Evolutionary conservation across 2,329 filamentous ascomycete genomes (phyloP).

Genomic region (Botrytis galanthina): DNA sequence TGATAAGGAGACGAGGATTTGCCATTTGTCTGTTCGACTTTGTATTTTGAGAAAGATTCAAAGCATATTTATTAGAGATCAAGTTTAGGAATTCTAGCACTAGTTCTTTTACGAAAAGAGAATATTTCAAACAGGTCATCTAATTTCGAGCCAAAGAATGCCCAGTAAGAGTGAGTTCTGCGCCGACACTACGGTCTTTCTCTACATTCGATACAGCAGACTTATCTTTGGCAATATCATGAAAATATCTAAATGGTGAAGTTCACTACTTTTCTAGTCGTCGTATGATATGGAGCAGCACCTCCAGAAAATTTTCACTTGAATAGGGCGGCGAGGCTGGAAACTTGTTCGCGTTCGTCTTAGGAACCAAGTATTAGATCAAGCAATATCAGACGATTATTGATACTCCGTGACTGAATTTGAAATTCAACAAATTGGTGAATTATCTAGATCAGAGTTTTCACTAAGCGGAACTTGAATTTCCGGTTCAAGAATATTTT

Average conservation of each 20-base stretch:
- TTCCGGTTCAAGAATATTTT: not conserved
- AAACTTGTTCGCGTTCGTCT: not conserved
- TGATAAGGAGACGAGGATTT: not conserved
- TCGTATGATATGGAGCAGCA: not conserved
- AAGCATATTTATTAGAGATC: not conserved
- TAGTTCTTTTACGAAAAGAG: accelerated
- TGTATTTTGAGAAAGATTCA: accelerated
- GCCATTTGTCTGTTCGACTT: not conserved
- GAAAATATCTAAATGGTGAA: not conserved
- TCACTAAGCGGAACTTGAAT: not conserved
- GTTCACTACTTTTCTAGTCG: not conserved
- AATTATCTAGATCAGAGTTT: not conserved
- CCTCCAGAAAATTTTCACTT: accelerated
- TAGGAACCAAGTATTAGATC: not conserved
- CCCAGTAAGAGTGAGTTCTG: not conserved
- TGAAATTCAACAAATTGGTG: not conserved
- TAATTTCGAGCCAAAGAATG: not conserved
- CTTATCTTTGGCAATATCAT: too few species aligned
- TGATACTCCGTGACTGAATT: not conserved
- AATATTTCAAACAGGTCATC: not conserved
- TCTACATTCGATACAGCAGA: not conserved
- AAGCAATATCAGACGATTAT: not conserved
- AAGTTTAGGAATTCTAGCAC: not conserved
- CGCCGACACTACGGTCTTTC: not conserved
- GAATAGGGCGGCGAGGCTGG: accelerated